These are phyloP conservation scores for Craterostigma plantagineum DNA, from an alignment of 257 asterid genomes.

Conservation along the genomic window DNA sequence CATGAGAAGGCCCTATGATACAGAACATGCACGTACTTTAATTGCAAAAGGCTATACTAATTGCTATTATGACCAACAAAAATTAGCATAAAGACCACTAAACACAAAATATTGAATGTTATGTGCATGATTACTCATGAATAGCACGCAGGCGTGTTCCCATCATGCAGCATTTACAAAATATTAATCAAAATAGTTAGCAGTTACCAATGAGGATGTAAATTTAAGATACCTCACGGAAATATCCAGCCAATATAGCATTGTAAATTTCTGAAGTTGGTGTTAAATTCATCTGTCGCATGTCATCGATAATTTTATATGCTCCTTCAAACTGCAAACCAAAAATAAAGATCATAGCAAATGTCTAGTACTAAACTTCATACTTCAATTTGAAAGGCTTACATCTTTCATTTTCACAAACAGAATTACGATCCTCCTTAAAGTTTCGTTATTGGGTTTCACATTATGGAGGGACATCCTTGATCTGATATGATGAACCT, in stretches of 20 bases:
- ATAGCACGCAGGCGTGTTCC: no score
- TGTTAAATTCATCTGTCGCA: slow-evolving; percentile 20
- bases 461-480: slow-evolving; percentile 33
- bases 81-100: no score
- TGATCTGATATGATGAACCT: slow-evolving; percentile 52
- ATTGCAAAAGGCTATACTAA: no score
- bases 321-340: slow-evolving; percentile 76
- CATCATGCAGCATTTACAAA: not conserved
- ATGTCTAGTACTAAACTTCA: slow-evolving; percentile 7
- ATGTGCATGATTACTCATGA: no score
- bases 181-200: not conserved
- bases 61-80: no score
- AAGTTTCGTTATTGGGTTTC: slow-evolving; percentile 47
- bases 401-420: slow-evolving; percentile 77
- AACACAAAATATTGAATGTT: no score
- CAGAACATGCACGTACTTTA: not conserved
- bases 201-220: not conserved
- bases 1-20: slow-evolving; percentile 3
- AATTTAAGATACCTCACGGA: slow-evolving; percentile 52
- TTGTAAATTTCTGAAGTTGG: slow-evolving; percentile 62
- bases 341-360: slow-evolving; percentile 3
- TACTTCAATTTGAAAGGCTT: slow-evolving; percentile 13
- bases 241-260: slow-evolving; percentile 54
- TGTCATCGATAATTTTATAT: slow-evolving; percentile 44
- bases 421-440: slow-evolving; percentile 49